phyloP scores from a whole-genome alignment of 257 asterid species.

The Solanum bulbocastanum region DNA sequence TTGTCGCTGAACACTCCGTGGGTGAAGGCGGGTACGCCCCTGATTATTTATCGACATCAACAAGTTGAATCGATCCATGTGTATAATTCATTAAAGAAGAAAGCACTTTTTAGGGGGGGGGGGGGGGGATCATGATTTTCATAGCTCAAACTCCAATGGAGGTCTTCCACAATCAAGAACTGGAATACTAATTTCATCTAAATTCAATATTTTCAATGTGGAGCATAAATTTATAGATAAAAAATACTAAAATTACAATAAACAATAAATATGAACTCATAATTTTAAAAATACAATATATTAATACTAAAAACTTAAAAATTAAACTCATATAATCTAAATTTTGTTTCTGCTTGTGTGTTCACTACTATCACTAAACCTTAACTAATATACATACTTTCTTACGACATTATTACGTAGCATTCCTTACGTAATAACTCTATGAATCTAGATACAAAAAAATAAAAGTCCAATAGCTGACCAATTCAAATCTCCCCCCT shows the following conservation, averaged over 20 bases:
- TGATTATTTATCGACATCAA: background rate
- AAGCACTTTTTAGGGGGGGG: background rate
- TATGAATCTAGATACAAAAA: background rate
- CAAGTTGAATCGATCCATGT: background rate
- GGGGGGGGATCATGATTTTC: no score
- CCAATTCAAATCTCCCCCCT: conserved; percentile 18
- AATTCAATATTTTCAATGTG: background rate
- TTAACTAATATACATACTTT: background rate
- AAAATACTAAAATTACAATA: background rate
- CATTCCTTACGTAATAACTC: background rate
- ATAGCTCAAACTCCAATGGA: background rate
- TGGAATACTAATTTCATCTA: background rate
- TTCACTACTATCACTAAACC: background rate
- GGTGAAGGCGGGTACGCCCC: no score
- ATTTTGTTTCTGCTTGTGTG: background rate
- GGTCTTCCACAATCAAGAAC: no score
- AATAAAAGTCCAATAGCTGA: background rate
- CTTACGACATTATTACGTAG: background rate
- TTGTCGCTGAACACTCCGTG: no score
- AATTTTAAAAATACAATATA: background rate
- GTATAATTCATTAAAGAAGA: no score
- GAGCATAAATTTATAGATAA: background rate
- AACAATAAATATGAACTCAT: background rate
- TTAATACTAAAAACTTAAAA: background rate
- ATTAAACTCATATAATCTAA: no score